Evolutionary conservation across 2,329 filamentous ascomycete species (phyloP), one percentile per base, ranked within the genome.

Genomic region (Aspergillus aculeatinus): DNA sequence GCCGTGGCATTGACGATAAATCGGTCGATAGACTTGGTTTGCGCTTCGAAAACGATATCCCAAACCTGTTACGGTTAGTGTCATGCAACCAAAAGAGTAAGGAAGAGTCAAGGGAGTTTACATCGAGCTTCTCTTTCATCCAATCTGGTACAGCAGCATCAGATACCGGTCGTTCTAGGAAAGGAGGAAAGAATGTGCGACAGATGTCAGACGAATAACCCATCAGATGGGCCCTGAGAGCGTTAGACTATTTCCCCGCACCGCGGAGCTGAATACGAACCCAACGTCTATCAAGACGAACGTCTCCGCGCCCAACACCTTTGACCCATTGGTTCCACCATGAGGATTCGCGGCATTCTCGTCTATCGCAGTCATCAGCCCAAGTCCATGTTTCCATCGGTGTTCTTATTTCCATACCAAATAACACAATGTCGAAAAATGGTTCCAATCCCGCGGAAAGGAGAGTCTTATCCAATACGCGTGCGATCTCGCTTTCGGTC

Each of bases 151-250:
- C 52, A 3, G 59, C 12, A 1, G 49, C 53, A 16, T 52, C 39
- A 11, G 61, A 55, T 3, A 11, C 29, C 3, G 72, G 72, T 52
- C 67, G 70, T n/a, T 62, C 65, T 29, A 68, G 73, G 63, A 72
- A 77, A 9, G 70, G 75, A 25, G 70, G 69, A 69, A 86, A 85
- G 73, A 88, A 88, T 49, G 83, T 87, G 16, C 86, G 81, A 66
- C 83, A 86, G 7, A 88, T 85, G 63, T 89, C 85, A 2, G 84
- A 87, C 4, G 82, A 85, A 70, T 88, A 88, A 4, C 86, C 85
- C 49, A 83, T 77, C 33, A 86, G 81, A 68, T 87, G 85, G 0
- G 84, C 82, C 1, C 84, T 74, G 39, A 11, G 6, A 9, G 2
- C 5, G 33, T 35, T 16, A 16, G 57, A 63, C 27, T 61, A 49